Percentiles rank a stretch among this genome's conserved stretches.
These are phyloP conservation scores for Rhinocladiella mackenziei DNA, from an alignment of 2,329 filamentous ascomycete genomes.

Conservation along the genomic window DNA sequence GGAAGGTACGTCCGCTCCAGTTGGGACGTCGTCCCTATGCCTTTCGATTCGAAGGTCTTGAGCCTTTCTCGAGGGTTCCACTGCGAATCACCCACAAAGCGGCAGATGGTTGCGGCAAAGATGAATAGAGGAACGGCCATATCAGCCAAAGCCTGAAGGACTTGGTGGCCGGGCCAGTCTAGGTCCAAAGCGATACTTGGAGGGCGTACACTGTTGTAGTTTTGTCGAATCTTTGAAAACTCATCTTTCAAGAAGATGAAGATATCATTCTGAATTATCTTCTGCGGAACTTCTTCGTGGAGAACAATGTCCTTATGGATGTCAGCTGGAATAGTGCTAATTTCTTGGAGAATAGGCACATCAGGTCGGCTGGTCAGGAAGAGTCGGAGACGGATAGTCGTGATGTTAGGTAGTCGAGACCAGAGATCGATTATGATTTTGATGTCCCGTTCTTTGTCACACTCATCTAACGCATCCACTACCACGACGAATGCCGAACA, in stretches of 20 bases:
- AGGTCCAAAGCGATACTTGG: constrained; percentile 10
- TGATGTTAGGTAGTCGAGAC: constrained; percentile 11
- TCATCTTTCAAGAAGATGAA: not conserved
- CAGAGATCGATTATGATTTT: constrained; percentile 28
- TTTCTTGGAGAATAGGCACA: constrained; percentile 26
- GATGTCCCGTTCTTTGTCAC: constrained; percentile 28
- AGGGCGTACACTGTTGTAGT: constrained; percentile 1
- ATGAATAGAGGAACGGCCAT: constrained; percentile 34
- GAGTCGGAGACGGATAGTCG: constrained; percentile 26
- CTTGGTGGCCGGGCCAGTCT: constrained; percentile 26
- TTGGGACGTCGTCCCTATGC: not conserved
- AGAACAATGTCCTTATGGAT: constrained; percentile 29
- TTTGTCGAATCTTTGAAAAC: constrained; percentile 3
- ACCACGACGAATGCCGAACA: constrained; percentile 22
- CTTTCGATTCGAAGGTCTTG: not conserved
- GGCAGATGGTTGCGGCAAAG: constrained; percentile 31
- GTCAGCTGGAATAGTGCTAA: constrained; percentile 20
- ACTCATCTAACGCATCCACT: constrained; percentile 34
- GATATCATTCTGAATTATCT: constrained; percentile 17
- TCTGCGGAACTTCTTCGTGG: constrained; percentile 27
- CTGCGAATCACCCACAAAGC: constrained; percentile 29
- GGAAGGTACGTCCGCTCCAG: constrained; percentile 10
- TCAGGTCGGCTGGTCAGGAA: constrained; percentile 35
- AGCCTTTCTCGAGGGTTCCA: constrained; percentile 14
- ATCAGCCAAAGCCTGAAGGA: constrained; percentile 29